Evolutionary conservation across 148 eudicot genomes (phyloP).

Genomic region (Pharnaceum exiguum): DNA sequence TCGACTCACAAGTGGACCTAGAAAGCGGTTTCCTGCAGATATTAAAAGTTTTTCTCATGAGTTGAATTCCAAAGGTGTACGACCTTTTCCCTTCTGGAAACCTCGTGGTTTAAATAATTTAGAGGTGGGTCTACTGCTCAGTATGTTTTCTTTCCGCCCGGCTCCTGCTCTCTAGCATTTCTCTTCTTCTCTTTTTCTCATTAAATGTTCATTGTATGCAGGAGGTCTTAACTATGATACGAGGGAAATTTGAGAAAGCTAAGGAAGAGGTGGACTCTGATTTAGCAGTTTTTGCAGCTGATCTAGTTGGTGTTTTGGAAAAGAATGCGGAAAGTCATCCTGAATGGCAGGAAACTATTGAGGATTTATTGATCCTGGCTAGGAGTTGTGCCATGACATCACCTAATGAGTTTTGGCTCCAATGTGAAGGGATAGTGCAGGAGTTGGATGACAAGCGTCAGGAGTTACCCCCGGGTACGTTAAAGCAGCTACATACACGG

Average conservation of each 20-base stretch:
- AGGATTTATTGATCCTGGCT: constrained; percentile 85
- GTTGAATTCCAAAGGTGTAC: constrained; percentile 95
- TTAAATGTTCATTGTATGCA: constrained; percentile 22
- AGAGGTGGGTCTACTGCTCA: constrained; percentile 45
- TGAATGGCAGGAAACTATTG: constrained; percentile 95
- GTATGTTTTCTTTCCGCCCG: neutral
- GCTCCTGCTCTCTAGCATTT: constrained; percentile 1
- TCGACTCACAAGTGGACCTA: constrained; percentile 92
- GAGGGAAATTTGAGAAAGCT: constrained; percentile 94
- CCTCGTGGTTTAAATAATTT: constrained; percentile 90
- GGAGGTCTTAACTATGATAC: constrained; percentile 91
- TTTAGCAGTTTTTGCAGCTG: constrained; percentile 88
- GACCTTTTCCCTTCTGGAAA: constrained; percentile 92
- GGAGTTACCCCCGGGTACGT: constrained; percentile 76
- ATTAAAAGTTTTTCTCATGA: constrained; percentile 98
- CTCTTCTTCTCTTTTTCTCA: constrained; percentile 4
- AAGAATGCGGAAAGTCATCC: constrained; percentile 88
- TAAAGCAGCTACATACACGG: constrained; percentile 97
- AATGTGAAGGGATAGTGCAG: constrained; percentile 96
- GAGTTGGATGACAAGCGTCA: constrained; percentile 97
- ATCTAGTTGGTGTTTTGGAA: constrained; percentile 82
- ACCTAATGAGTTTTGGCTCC: constrained; percentile 95
- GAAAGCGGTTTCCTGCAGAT: constrained; percentile 84
- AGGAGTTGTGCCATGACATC: constrained; percentile 90
- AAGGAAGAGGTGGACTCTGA: constrained; percentile 99